Base-by-base conservation (phyloP, 192 early-diverging fungal genomes). In the Podila clonocystis region DNA sequence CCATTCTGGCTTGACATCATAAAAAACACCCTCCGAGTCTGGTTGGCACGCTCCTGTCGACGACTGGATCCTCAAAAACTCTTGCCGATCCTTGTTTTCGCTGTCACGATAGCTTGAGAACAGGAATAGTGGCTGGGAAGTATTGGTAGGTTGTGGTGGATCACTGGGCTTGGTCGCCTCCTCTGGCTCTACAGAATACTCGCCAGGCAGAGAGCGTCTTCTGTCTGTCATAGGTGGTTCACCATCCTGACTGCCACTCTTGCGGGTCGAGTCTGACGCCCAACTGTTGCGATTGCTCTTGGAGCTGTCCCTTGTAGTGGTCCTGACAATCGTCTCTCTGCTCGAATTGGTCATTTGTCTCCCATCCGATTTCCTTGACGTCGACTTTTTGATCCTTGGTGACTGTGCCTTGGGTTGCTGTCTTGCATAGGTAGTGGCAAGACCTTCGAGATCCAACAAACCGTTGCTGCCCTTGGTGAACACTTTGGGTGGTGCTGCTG, bases 351-450 rank as follows among this genome's bases (percentile, higher is more conserved):
- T 3, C n/a, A 24, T 22, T 3, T 5, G 20, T 55, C 52, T 55
- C 26, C n/a, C n/a, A 55, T 26, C 20, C 8, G 52, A 26, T 55
- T n/a, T n/a, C n/a, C 52, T 45, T 15, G 52, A 55, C 5, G 24
- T 19, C 52, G 24, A 12, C 52, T 24, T 5, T 55, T 55, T n/a
- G 9, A 0, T 11, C 52, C 24, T 55, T 22, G 52, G 52, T 2
- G 52, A 55, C 52, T 5, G 20, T 55, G 52, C 19, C 52, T 55
- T 38, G 26, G 65, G n/a, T 50, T 65, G 41, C n/a, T 80, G 66
- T 5, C 65, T 61, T 28, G 77, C 77, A 49, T 72, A 62, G 4
- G 71, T 80, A 5, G 70, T 65, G n/a, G 77, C 77, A 26, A 80
- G 50, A 26, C 58, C 48, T 9, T 80, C 77, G 30, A 80, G 29